Base-by-base conservation (phyloP, 1,284 basidiomycete genomes). In the Tranzscheliella williamsii region DNA sequence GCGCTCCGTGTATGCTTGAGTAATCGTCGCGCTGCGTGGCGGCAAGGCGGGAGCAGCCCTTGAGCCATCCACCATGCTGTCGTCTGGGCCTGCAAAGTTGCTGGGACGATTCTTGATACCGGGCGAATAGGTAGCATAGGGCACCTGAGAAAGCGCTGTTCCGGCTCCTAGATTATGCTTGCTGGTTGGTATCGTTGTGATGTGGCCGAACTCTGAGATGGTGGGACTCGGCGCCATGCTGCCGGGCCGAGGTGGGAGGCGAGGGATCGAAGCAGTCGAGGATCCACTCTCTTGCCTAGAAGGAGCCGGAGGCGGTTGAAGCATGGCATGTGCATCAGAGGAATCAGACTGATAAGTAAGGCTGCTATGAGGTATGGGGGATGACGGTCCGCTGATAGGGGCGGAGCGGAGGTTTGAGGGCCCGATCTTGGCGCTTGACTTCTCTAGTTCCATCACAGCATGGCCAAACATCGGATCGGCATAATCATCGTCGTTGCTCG, bases 161-260 rank as follows among this genome's bases (percentile, higher is more conserved):
- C 26, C 8, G 8, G 8, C 15, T 27, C 26, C 26, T 8, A 27
- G 26, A 27, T 15, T 15, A 27, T 27, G 8, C 8, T 27, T 27
- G 26, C 26, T 15, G 15, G 26, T 24, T 43, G n/a, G 24, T 21
- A 16, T 7, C 9, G 12, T 4, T 1, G 49, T 39, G 5, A 63
- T 23, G 27, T 46, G 45, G 13, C 60, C 60, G 30, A 63, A 63
- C 22, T 63, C 60, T 9, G 53, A 49, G 15, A 63, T 40, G 16
- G 49, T 46, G 5, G 53, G 53, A 33, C 53, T 50, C 11, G 53
- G 48, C 3, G 52, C 52, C 9, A 62, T 21, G 9, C 24, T 47
- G 5, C 16, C 30, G 12, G 49, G 53, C 13, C 60, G 23, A 2
- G 60, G 60, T 15, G 60, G 60, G 1, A 63, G 34, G 9, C 42